Evolutionary conservation across 441 rosid species (phyloP).

Genomic region (Isatis lusitanica): DNA sequence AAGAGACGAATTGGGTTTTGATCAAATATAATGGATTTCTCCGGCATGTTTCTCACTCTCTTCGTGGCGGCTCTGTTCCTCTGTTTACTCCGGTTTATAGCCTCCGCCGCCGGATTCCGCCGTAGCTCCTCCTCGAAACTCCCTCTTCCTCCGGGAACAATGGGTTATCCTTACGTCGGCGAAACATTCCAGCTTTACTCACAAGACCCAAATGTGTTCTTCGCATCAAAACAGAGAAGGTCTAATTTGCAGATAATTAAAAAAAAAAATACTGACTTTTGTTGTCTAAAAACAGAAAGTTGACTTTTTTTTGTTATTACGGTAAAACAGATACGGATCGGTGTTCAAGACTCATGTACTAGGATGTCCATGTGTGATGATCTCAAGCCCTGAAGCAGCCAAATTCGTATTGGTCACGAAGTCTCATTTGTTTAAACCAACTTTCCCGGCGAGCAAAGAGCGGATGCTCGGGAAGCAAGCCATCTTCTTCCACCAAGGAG

Average conservation of each 20-base stretch:
- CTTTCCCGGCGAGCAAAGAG: constrained; percentile 92
- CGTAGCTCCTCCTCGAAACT: constrained; percentile 31
- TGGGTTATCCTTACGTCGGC: constrained; percentile 91
- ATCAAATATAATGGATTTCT: constrained; percentile 23
- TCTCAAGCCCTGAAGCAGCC: constrained; percentile 86
- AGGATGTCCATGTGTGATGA: constrained; percentile 94
- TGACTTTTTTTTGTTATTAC: constrained; percentile 3
- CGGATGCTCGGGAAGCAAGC: constrained; percentile 83
- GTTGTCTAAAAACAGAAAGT: not conserved
- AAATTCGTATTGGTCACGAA: constrained; percentile 66
- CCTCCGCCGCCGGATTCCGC: constrained; percentile 25
- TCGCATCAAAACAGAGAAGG: constrained; percentile 76
- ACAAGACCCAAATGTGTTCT: constrained; percentile 83
- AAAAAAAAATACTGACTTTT: not conserved
- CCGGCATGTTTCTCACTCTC: constrained; percentile 19
- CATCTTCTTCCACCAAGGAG: constrained; percentile 84
- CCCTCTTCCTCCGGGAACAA: constrained; percentile 86
- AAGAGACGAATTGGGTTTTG: not conserved
- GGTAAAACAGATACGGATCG: constrained; percentile 64
- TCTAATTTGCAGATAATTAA: constrained; percentile 4
- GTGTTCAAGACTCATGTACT: constrained; percentile 88
- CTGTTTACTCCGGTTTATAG: constrained; percentile 18
- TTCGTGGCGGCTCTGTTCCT: constrained; percentile 25
- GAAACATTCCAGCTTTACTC: constrained; percentile 92
- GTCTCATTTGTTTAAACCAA: constrained; percentile 81